Conservation (phyloP, 2,329 filamentous ascomycete genomes). For the Colletotrichum tanaceti region DNA sequence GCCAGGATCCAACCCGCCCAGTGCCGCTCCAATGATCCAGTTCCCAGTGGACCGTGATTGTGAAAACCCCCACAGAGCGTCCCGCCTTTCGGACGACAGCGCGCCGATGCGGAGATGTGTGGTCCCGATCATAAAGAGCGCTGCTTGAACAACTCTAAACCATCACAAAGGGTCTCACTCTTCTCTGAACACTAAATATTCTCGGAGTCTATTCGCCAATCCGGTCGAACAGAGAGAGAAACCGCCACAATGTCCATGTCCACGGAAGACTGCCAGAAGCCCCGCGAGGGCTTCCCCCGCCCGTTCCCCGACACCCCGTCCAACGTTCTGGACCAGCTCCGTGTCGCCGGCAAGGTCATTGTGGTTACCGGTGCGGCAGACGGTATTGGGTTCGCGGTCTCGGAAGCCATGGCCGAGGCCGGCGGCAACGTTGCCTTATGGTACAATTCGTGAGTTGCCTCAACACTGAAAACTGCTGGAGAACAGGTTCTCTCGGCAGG, state of each 20-base stretch:
- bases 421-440: constrained; percentile 55
- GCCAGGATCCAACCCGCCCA: constrained; percentile 27
- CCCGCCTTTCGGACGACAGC: constrained; percentile 34
- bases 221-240: not conserved
- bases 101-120: constrained; percentile 29
- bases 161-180: not conserved
- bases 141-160: not conserved
- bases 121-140: not conserved
- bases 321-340: constrained; percentile 59
- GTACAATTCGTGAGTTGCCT: constrained; percentile 47
- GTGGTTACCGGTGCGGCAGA: constrained; percentile 60
- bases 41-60: not conserved
- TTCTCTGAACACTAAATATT: too few relatives aligned
- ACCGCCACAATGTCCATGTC: constrained; percentile 54
- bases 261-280: constrained; percentile 46
- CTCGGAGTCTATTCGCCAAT: not conserved
- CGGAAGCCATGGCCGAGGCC: constrained; percentile 60
- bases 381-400: constrained; percentile 57
- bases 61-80: constrained; percentile 10
- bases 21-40: constrained; percentile 35
- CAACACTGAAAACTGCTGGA: too few relatives aligned
- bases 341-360: constrained; percentile 54
- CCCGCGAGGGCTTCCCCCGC: constrained; percentile 51
- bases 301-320: constrained; percentile 53
- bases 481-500: not conserved